phyloP scores from a whole-genome alignment of 2,329 filamentous ascomycete species.

The Pyrenophora tritici-repentis region DNA sequence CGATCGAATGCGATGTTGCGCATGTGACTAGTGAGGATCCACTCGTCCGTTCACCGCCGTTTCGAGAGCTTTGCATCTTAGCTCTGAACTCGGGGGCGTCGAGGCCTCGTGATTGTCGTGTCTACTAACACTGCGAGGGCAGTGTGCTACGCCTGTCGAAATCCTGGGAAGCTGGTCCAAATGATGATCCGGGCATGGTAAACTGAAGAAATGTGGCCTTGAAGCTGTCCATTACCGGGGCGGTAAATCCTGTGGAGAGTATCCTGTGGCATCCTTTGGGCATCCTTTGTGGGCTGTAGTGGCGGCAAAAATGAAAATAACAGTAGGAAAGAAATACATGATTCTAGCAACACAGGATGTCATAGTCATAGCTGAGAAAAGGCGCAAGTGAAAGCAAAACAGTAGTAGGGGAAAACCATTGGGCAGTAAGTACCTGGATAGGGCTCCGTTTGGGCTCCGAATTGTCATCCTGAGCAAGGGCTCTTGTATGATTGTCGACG shows the following conservation, averaged over 20 bases:
- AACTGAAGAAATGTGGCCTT: constrained; percentile 33
- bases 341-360: constrained; percentile 31
- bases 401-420: constrained; percentile 39
- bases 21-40: constrained; percentile 26
- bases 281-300: constrained; percentile 36
- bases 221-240: constrained; percentile 21
- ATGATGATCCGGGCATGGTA: constrained; percentile 6
- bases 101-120: constrained; percentile 30
- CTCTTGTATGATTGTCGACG: constrained; percentile 37
- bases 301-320: constrained; percentile 35
- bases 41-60: constrained; percentile 30
- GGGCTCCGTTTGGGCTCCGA: constrained; percentile 50
- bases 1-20: constrained; percentile 24
- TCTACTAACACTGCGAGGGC: constrained; percentile 37
- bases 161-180: constrained; percentile 9
- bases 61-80: constrained; percentile 34
- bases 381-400: constrained; percentile 31
- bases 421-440: constrained; percentile 52
- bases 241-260: constrained; percentile 17
- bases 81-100: constrained; percentile 32
- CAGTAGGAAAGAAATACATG: constrained; percentile 35
- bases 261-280: constrained; percentile 32
- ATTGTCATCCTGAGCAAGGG: constrained; percentile 51
- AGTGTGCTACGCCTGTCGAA: constrained; percentile 22
- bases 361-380: constrained; percentile 17